Base-by-base conservation (phyloP, 1,139 yeast species). In the Debaryomyces robertsiae region DNA sequence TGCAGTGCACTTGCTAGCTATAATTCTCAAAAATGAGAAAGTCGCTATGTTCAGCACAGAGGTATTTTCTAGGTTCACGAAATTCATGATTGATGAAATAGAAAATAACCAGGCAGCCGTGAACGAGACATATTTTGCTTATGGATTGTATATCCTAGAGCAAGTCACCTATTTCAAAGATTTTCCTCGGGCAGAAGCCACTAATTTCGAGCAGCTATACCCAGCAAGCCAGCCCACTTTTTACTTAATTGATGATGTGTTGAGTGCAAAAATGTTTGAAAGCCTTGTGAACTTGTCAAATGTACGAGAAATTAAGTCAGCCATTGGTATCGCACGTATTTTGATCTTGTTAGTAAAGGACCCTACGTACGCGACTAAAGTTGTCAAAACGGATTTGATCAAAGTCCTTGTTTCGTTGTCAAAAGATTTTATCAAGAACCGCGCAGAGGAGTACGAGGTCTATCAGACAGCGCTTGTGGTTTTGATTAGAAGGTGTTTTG, bases 401-500 rank as follows among this genome's bases (percentile, higher is more conserved):
- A 48, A 47, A 9, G 44, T 47, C 3, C 48, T 67, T 13, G 36
- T 59, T 11, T 42, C 39, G 3, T 39, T 49, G 19, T 55, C 50
- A 33, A 50, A 38, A 23, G 30, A 33, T 2, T 52, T 53, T 25
- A 43, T 49, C 17, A 42, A 40, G 3, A 38, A 27, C 7, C 25
- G 22, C 3, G 27, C 43, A 16, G 49, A 46, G 4, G 42, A 41
- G 23, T 44, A 45, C 29, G 52, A 48, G 5, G 46, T 25, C 9
- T 42, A 40, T 19, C 48, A 49, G 47, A 46, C 57, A 16, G 44
- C 49, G 30, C 30, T 62, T 15, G 61, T 56, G 1, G 66, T 80
- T 17, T 65, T 89, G 22, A 61, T 84, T 4, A 75, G 96, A 54
- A 73, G 86, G 40, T 80, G 90, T 43, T 81, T 82, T 55, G 98